These are phyloP conservation scores for Penicillium sp. DNA, from an alignment of 2,329 filamentous ascomycete species.

Conservation along the genomic window DNA sequence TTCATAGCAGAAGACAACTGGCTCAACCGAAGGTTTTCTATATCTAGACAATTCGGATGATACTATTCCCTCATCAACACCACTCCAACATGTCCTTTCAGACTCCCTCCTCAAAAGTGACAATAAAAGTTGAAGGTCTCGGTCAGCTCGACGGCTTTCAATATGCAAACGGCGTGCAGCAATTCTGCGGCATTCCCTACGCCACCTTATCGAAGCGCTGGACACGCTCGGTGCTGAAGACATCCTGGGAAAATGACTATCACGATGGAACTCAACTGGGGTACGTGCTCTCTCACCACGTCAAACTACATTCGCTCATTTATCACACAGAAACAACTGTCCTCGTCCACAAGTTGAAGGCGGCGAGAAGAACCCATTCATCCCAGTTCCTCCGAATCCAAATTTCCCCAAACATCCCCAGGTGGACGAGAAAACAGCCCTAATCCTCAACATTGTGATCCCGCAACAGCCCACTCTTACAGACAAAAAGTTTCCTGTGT, in stretches of 20 bases:
- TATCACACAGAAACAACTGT: constrained; percentile 6
- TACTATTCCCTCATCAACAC: no score
- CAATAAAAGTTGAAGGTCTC: constrained; percentile 5
- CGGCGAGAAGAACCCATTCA: constrained; percentile 5
- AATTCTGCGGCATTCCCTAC: constrained; percentile 13
- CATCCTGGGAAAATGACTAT: constrained; percentile 7
- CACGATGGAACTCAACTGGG: constrained; percentile 12
- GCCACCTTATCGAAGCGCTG: constrained; percentile 9
- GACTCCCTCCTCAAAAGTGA: constrained; percentile 2
- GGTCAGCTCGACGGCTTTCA: constrained; percentile 6
- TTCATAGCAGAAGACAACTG: no score
- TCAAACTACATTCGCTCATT: no score
- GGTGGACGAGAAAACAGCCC: constrained; percentile 7
- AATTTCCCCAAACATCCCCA: constrained; percentile 3
- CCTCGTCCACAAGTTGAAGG: constrained; percentile 5
- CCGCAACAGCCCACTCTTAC: not conserved
- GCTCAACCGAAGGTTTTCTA: no score
- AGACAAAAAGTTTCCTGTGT: constrained; percentile 6
- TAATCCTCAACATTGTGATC: constrained; percentile 6
- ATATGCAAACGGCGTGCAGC: constrained; percentile 10
- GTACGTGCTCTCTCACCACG: no score
- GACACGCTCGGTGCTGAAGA: constrained; percentile 9
- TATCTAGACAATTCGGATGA: no score
- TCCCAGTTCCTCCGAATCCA: constrained; percentile 11
- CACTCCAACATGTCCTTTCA: constrained; percentile 5